Percentiles rank a stretch among this genome's conserved stretches.
phyloP scores from a whole-genome alignment of 345 rosid genomes.

The Carallia brachiata region DNA sequence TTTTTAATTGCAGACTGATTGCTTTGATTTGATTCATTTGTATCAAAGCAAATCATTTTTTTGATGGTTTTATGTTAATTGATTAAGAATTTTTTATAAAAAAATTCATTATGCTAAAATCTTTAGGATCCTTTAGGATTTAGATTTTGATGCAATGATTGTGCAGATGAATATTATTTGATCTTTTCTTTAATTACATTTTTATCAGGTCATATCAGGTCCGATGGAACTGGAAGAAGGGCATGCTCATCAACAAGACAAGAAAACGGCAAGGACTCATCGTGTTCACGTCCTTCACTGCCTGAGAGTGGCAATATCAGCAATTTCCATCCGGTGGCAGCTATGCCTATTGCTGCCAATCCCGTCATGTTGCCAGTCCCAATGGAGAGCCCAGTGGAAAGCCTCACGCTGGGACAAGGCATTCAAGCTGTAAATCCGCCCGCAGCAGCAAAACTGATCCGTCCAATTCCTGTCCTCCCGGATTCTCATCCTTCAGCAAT shows the following conservation, averaged over 20 bases:
- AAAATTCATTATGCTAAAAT: too few relatives aligned
- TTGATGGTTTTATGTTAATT: too few relatives aligned
- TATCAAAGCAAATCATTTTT: background rate
- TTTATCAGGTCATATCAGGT: slow-evolving; percentile 49
- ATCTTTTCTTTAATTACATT: background rate
- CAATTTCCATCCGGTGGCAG: slow-evolving; percentile 35
- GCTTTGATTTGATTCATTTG: background rate
- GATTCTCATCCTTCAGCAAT: slow-evolving; percentile 22
- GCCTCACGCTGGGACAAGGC: slow-evolving; percentile 22
- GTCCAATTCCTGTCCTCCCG: slow-evolving; percentile 30
- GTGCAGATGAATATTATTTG: background rate
- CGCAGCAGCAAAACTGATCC: slow-evolving; percentile 29
- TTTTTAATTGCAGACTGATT: background rate
- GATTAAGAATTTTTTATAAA: too few relatives aligned
- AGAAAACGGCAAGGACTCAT: slow-evolving; percentile 7
- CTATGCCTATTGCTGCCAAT: slow-evolving; percentile 28
- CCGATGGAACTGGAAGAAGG: slow-evolving; percentile 64
- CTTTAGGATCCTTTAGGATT: too few relatives aligned
- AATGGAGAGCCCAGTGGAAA: slow-evolving; percentile 36
- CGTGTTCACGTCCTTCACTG: slow-evolving; percentile 24
- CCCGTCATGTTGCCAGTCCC: slow-evolving; percentile 31
- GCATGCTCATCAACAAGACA: slow-evolving; percentile 31
- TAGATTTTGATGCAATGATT: background rate
- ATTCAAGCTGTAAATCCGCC: slow-evolving; percentile 20
- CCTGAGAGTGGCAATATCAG: slow-evolving; percentile 29